Percentiles rank a stretch among this genome's conserved stretches.
phyloP scores from a whole-genome alignment of 1,284 basidiomycete species.

The Rhodotorula sp. region DNA sequence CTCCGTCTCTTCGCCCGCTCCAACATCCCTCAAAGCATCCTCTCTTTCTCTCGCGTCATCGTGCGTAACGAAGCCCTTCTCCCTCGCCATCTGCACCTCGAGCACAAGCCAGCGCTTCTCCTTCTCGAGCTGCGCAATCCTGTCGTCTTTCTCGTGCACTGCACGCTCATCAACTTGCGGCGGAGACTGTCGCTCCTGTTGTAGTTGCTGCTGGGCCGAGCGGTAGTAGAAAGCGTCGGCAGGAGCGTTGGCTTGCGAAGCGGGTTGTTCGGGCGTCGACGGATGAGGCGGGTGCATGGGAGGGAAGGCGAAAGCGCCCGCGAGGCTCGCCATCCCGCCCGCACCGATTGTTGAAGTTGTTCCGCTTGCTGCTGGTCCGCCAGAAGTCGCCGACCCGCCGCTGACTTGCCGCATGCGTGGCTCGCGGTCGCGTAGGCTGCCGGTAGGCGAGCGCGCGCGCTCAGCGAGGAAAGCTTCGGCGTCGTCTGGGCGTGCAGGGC shows the following conservation, averaged over 20 bases:
- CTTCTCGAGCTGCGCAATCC: constrained; percentile 51
- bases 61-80: constrained; percentile 23
- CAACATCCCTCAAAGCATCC: constrained; percentile 3
- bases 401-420: background rate
- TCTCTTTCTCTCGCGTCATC: no score
- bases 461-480: constrained; percentile 10
- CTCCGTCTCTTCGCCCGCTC: constrained; percentile 5
- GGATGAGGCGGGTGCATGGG: constrained; percentile 13
- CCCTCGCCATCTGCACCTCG: constrained; percentile 40
- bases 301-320: constrained; percentile 29
- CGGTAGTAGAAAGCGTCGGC: constrained; percentile 25
- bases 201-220: background rate
- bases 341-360: no score
- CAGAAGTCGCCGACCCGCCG: background rate
- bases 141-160: constrained; percentile 43
- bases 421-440: background rate
- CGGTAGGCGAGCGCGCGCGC: background rate
- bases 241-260: background rate
- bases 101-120: constrained; percentile 43
- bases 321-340: background rate
- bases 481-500: constrained; percentile 33
- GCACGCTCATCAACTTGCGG: background rate
- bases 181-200: no score
- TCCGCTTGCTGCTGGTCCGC: no score
- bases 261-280: background rate